Evolutionary conservation across 441 rosid genomes (phyloP), one percentile per base, ranked within the genome.

Genomic region (Geranium incanum): DNA sequence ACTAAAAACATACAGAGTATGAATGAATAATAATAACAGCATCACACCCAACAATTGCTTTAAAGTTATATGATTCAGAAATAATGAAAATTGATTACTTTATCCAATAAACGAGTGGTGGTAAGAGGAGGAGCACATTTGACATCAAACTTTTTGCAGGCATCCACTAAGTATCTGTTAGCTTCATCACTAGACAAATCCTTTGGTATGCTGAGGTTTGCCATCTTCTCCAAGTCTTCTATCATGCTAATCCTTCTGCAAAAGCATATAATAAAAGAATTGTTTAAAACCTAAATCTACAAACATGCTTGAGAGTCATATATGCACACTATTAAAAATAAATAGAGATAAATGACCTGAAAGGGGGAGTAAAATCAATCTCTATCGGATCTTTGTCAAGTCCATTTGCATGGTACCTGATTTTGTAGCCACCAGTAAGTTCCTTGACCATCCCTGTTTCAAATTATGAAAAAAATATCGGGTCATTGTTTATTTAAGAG

Each of bases 51-150:
- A 11, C 52, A 45, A 45, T 7, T 7, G 7, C 7, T 8, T 11
- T 28, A 45, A 1, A 45, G n/a, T 11, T 0, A 45, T 9, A 45
- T 11, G 12, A 45, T 45, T 38, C 43, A 38, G 43, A 38, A 38
- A 38, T 28, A 28, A 38, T 0, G 33, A 3, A 38, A 70, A 79
- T 48, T 13, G 57, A 67, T 67, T 81, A 84, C 98, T 81, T 92
- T 90, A 76, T 92, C 98, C 73, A 92, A 73, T 68, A 92, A 80
- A 36, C 94, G 91, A 57, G 93, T 57, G 5, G 93, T 85, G 16
- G 97, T 92, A 77, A 82, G 95, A 59, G 97, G 97, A 70, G 96
- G 85, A 59, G 91, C 86, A 74, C 97, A 92, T 76, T 88, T 90
- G 72, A 90, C 79, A 45, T 92, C 93, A 73, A 81, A 88, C 80